These are phyloP conservation scores for Candida tibetensis DNA, from an alignment of 805 yeast genomes.

Conservation along the genomic window DNA sequence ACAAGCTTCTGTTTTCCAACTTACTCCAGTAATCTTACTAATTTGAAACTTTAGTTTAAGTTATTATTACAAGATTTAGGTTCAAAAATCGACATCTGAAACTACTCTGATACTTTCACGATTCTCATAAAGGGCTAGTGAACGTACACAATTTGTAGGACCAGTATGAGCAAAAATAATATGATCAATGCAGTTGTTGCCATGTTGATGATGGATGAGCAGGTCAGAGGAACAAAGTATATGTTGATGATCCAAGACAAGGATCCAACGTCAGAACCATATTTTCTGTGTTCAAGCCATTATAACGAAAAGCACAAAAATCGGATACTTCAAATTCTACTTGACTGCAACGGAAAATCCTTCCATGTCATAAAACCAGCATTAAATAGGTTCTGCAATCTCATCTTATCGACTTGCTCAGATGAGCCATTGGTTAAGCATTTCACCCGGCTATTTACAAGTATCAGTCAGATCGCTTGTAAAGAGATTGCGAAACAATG, in stretches of 20 bases:
- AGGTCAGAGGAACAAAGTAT: not conserved
- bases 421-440: not conserved
- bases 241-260: not conserved
- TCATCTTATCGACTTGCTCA: not conserved
- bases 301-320: too few relatives aligned
- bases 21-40: too few relatives aligned
- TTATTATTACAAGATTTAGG: too few relatives aligned
- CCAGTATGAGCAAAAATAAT: not conserved
- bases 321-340: too few relatives aligned
- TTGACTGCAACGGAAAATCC: too few relatives aligned
- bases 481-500: conserved; percentile 63
- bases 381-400: not conserved
- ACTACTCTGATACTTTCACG: not conserved
- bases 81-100: too few relatives aligned
- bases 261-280: too few relatives aligned
- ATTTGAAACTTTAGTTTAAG: too few relatives aligned
- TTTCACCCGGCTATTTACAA: conserved; percentile 11
- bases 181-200: not conserved
- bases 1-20: too few relatives aligned
- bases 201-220: not conserved
- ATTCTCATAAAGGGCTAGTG: not conserved
- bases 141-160: too few relatives aligned
- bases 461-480: conserved; percentile 39
- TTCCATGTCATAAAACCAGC: not conserved
- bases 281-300: too few relatives aligned